Evolutionary conservation across 148 eudicot genomes (phyloP).

Genomic region (Arbutus unedo): DNA sequence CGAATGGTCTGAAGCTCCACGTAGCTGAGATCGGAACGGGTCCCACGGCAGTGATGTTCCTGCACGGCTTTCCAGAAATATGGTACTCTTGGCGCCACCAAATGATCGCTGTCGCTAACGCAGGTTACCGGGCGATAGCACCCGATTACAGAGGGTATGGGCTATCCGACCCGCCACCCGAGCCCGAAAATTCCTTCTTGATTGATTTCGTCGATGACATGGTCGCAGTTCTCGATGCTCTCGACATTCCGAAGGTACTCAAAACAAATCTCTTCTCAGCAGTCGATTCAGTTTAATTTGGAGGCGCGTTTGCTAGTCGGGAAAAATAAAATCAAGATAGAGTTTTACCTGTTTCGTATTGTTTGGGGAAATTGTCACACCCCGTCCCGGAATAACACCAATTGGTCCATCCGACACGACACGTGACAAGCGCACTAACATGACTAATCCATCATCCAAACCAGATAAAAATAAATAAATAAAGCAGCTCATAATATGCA

Average conservation of each 20-base stretch:
- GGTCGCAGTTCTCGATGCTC: constrained; percentile 26
- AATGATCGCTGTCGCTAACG: constrained; percentile 32
- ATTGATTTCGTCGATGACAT: constrained; percentile 24
- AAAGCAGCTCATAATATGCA: no score
- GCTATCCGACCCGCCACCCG: constrained; percentile 33
- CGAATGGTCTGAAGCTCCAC: constrained; percentile 33
- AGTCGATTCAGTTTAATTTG: not conserved
- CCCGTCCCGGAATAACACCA: no score
- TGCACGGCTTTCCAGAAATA: constrained; percentile 47
- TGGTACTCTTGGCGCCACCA: constrained; percentile 50
- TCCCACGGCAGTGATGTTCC: constrained; percentile 28
- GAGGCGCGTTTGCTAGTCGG: not conserved
- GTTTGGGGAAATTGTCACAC: not conserved
- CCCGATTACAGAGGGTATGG: constrained; percentile 48
- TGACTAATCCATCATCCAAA: no score
- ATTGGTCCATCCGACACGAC: no score
- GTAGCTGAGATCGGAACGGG: constrained; percentile 33
- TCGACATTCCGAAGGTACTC: constrained; percentile 28
- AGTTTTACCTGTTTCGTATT: not conserved
- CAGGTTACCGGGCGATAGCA: constrained; percentile 43
- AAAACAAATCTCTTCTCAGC: not conserved
- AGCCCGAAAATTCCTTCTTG: constrained; percentile 31
- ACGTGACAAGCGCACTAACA: no score
- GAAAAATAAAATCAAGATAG: not conserved
- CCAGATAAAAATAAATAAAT: no score